Evolutionary conservation across 1,284 basidiomycete species (phyloP).

Genomic region (Rugosomyces carneus): DNA sequence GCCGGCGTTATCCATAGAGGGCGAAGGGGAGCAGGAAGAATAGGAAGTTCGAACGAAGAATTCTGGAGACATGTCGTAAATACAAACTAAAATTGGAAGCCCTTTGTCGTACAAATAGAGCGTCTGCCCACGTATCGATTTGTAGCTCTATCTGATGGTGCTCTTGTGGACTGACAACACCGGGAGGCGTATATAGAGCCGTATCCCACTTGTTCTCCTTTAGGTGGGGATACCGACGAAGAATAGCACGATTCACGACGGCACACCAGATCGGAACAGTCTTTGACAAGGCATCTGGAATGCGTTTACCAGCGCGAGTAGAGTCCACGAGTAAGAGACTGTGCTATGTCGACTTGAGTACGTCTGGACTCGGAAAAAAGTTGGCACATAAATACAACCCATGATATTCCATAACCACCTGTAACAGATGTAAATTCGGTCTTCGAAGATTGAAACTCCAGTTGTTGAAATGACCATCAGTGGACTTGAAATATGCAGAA

Average conservation of each 20-base stretch:
- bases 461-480: slow-evolving; percentile 86
- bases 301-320: slow-evolving; percentile 88
- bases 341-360: background rate
- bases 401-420: slow-evolving; percentile 44
- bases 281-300: slow-evolving; percentile 93
- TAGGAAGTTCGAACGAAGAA: slow-evolving; percentile 32
- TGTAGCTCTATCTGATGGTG: slow-evolving; percentile 62
- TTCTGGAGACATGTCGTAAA: slow-evolving; percentile 16
- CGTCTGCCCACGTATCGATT: slow-evolving; percentile 61
- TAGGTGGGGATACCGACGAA: slow-evolving; percentile 24
- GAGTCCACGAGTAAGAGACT: slow-evolving; percentile 90
- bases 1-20: slow-evolving; percentile 35
- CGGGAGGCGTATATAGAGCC: slow-evolving; percentile 60
- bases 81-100: background rate
- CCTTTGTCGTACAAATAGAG: slow-evolving; percentile 43
- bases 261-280: slow-evolving; percentile 96
- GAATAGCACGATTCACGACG: slow-evolving; percentile 77
- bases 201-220: slow-evolving; percentile 40
- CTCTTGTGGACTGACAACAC: slow-evolving; percentile 63
- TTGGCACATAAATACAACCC: slow-evolving; percentile 42
- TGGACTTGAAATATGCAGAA: slow-evolving; percentile 93
- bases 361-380: background rate
- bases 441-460: slow-evolving; percentile 87
- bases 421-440: slow-evolving; percentile 79
- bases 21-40: slow-evolving; percentile 26